Percentiles rank a stretch among this genome's conserved stretches.
Evolutionary conservation across 2,329 filamentous ascomycete genomes (phyloP).

Genomic region (Arthrobotrys sphaeroides): DNA sequence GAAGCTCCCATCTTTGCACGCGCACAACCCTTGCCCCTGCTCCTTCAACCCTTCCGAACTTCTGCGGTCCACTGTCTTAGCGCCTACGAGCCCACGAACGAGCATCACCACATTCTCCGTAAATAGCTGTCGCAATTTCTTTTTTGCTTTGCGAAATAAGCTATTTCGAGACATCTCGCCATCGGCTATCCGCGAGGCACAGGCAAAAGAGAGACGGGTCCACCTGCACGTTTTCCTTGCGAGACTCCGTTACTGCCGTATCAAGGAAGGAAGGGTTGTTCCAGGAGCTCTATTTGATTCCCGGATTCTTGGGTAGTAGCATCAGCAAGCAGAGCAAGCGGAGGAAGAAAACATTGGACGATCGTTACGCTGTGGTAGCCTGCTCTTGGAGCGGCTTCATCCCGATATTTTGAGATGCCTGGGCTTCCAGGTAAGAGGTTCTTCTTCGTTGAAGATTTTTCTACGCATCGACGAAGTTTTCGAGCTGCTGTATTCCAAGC

Average conservation of each 20-base stretch:
- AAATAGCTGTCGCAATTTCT: slow-evolving; percentile 47
- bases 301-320: slow-evolving; percentile 33
- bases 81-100: slow-evolving; percentile 22
- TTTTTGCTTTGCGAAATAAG: slow-evolving; percentile 20
- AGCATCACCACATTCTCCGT: slow-evolving; percentile 30
- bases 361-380: slow-evolving; percentile 35
- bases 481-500: background rate
- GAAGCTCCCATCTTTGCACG: slow-evolving; percentile 40
- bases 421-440: slow-evolving; percentile 63
- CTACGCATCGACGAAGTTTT: background rate
- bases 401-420: slow-evolving; percentile 60
- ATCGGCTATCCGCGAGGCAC: slow-evolving; percentile 44
- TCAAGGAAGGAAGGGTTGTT: slow-evolving; percentile 17
- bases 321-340: background rate
- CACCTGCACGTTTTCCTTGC: slow-evolving; percentile 30
- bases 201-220: background rate
- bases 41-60: slow-evolving; percentile 10
- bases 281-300: slow-evolving; percentile 23
- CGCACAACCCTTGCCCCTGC: slow-evolving; percentile 45
- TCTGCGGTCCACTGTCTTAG: slow-evolving; percentile 28
- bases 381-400: slow-evolving; percentile 44
- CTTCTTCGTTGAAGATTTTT: background rate
- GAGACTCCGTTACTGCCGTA: slow-evolving; percentile 20
- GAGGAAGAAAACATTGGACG: slow-evolving; percentile 35
- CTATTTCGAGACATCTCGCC: slow-evolving; percentile 20